phyloP scores from a whole-genome alignment of 192 early-diverging fungal species.

The Dispira parvispora region DNA sequence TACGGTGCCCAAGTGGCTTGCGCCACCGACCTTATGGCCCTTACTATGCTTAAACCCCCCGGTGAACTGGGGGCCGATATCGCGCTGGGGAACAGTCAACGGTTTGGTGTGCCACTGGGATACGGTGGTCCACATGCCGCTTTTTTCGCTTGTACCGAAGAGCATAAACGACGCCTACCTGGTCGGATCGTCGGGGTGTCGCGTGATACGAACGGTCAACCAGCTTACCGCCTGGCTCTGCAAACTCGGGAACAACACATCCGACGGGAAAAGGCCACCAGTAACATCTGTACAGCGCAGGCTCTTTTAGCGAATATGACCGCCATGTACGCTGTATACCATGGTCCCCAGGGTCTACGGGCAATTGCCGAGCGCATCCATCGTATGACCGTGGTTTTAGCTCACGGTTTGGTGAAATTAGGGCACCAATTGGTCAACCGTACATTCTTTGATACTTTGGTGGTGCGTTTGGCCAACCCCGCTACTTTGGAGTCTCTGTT shows the following conservation, averaged over 20 bases:
- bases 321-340: constrained; percentile 98
- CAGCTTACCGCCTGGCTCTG: constrained; percentile 85
- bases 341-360: constrained; percentile 84
- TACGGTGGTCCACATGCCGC: constrained; percentile 99
- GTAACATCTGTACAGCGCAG: constrained; percentile 99
- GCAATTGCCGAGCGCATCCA: constrained; percentile 88
- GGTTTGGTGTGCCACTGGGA: constrained; percentile 97
- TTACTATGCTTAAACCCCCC: constrained; percentile 80
- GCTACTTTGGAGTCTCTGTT: constrained; percentile 45
- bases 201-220: constrained; percentile 73
- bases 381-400: constrained; percentile 72
- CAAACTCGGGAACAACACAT: constrained; percentile 99
- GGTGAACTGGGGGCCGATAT: constrained; percentile 97
- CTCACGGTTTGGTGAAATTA: constrained; percentile 45
- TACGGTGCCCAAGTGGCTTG: constrained; percentile 70
- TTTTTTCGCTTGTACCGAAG: constrained; percentile 89
- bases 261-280: constrained; percentile 95
- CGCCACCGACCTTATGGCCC: constrained; percentile 86
- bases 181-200: constrained; percentile 94
- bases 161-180: constrained; percentile 88
- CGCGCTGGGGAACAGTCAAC: constrained; percentile 91
- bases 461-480: constrained; percentile 43
- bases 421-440: constrained; percentile 73
- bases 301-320: constrained; percentile 98
- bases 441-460: constrained; percentile 90